Conservation (phyloP, 2,329 filamentous ascomycete genomes). For the Gnomoniopsis smithogilvyi region DNA sequence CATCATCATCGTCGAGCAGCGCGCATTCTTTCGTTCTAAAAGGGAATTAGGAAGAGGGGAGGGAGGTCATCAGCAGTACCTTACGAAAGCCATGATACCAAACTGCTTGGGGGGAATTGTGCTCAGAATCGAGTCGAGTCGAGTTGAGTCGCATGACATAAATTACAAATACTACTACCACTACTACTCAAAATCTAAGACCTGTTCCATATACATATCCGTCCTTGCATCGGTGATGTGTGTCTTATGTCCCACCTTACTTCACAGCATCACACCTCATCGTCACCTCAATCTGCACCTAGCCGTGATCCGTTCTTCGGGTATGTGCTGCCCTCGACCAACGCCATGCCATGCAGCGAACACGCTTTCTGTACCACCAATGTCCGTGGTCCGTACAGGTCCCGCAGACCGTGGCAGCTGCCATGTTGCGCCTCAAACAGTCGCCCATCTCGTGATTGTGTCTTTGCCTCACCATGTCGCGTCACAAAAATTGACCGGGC, state of each 20-base stretch:
- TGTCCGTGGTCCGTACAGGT: no score
- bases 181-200: not conserved
- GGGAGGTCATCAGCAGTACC: conserved; percentile 13
- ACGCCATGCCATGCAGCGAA: not conserved
- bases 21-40: not conserved
- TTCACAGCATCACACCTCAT: not conserved
- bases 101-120: not conserved
- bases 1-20: not conserved
- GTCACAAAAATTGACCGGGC: no score
- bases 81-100: conserved; percentile 17
- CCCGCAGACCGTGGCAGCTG: not conserved
- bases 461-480: no score
- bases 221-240: not conserved
- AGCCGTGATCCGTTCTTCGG: not conserved
- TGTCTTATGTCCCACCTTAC: not conserved
- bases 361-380: not conserved
- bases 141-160: not conserved
- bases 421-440: no score
- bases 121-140: not conserved
- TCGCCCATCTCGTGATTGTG: no score
- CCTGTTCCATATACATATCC: not conserved
- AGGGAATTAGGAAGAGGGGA: not conserved
- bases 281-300: not conserved
- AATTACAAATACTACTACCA: not conserved
- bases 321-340: not conserved